These are phyloP conservation scores for Penicillium canescens DNA, from an alignment of 495 filamentous ascomycete species.

Conservation along the genomic window DNA sequence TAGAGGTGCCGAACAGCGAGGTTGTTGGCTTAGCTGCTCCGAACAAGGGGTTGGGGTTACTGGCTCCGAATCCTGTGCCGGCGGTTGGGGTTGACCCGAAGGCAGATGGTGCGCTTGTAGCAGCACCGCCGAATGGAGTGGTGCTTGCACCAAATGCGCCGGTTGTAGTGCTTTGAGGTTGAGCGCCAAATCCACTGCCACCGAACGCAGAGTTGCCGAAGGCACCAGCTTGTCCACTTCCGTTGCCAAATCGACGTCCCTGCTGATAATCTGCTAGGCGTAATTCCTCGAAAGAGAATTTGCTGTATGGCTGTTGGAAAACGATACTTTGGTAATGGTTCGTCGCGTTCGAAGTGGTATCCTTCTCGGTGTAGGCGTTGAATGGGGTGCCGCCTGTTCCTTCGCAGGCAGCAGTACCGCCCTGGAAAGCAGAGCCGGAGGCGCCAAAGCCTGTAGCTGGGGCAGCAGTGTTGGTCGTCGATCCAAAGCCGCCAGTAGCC, in stretches of 20 bases:
- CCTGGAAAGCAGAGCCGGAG: conserved; percentile 50
- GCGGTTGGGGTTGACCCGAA: conserved; percentile 53
- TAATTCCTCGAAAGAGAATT: conserved; percentile 88
- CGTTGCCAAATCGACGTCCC: conserved; percentile 79
- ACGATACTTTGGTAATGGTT: conserved; percentile 86
- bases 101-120: conserved; percentile 43
- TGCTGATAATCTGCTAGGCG: conserved; percentile 86
- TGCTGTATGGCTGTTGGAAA: conserved; percentile 82
- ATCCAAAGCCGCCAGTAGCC: conserved; percentile 24
- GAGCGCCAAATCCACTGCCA: conserved; percentile 40
- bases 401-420: conserved; percentile 44
- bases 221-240: conserved; percentile 75
- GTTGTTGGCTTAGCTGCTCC: conserved; percentile 39
- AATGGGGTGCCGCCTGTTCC: conserved; percentile 79
- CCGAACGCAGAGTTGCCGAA: conserved; percentile 65
- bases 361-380: conserved; percentile 77
- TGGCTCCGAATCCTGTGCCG: conserved; percentile 56
- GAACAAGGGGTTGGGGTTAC: conserved; percentile 40
- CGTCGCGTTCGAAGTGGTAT: conserved; percentile 54
- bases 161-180: conserved; percentile 32
- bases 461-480: conserved; percentile 7
- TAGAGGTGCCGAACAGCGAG: conserved; percentile 34
- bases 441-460: conserved; percentile 37
- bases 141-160: conserved; percentile 55
- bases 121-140: conserved; percentile 54